phyloP scores from a whole-genome alignment of 2,329 filamentous ascomycete genomes.

The Rhynchosporium graminicola region DNA sequence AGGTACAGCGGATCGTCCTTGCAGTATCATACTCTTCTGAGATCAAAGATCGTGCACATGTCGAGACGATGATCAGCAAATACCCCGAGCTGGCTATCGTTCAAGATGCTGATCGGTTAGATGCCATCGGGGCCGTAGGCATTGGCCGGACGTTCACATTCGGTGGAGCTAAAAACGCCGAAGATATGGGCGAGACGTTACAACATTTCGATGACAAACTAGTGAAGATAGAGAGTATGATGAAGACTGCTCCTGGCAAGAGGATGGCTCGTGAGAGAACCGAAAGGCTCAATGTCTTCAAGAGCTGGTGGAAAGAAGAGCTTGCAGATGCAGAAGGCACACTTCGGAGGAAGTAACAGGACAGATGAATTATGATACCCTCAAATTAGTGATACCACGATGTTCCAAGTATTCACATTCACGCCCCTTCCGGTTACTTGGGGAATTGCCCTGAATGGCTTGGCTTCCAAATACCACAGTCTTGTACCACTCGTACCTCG shows the following conservation, averaged over 20 bases:
- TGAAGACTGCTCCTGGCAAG: conserved; percentile 61
- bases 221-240: conserved; percentile 60
- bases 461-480: neutral
- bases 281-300: conserved; percentile 53
- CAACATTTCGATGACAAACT: conserved; percentile 81
- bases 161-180: conserved; percentile 61
- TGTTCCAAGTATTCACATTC: neutral
- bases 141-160: conserved; percentile 79
- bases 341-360: conserved; percentile 30
- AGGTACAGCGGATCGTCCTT: conserved; percentile 72
- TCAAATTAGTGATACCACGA: conserved; percentile 18
- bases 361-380: conserved; percentile 22
- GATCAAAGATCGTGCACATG: conserved; percentile 61
- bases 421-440: conserved; percentile 16
- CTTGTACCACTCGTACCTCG: neutral
- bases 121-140: conserved; percentile 87
- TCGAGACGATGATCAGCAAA: conserved; percentile 57
- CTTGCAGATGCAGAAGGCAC: conserved; percentile 36
- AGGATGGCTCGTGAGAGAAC: conserved; percentile 56
- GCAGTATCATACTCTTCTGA: conserved; percentile 82
- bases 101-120: conserved; percentile 91
- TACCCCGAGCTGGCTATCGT: conserved; percentile 82
- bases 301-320: conserved; percentile 61
- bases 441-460: conserved; percentile 14
- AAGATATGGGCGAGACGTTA: conserved; percentile 65